A percentile compares a stretch with the other conserved stretches of the same genome.
Evolutionary conservation across 768 basidiomycete species (phyloP).

Genomic region (Mycena haematopus): DNA sequence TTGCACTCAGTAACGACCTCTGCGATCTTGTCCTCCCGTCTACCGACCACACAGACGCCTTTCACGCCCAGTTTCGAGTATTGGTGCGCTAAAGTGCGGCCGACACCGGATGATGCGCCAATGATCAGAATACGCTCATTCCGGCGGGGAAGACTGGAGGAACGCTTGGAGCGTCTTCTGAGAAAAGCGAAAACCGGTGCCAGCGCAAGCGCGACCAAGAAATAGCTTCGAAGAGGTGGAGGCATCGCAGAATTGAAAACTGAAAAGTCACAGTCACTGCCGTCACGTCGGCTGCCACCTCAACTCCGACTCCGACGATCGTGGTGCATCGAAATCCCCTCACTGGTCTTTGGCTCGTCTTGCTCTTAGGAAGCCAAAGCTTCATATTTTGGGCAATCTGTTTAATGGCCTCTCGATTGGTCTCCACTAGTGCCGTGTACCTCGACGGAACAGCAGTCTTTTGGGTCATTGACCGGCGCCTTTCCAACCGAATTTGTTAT

Average conservation of each 20-base stretch:
- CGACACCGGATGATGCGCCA: constrained; percentile 87
- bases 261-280: not conserved
- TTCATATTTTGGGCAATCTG: too few relatives aligned
- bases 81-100: constrained; percentile 67
- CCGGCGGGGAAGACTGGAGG: constrained; percentile 43
- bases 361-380: too few relatives aligned
- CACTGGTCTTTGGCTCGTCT: too few relatives aligned
- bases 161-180: constrained; percentile 34
- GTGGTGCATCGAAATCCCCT: too few relatives aligned
- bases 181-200: constrained; percentile 6
- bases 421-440: too few relatives aligned
- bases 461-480: too few relatives aligned
- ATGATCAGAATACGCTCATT: constrained; percentile 80
- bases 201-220: constrained; percentile 18
- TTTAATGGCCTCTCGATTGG: too few relatives aligned
- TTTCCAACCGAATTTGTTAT: too few relatives aligned
- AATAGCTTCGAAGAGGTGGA: not conserved
- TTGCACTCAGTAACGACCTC: constrained; percentile 69
- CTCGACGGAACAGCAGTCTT: too few relatives aligned
- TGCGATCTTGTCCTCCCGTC: constrained; percentile 60
- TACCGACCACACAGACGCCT: constrained; percentile 73
- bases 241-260: not conserved
- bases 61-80: constrained; percentile 79
- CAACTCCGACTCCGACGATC: too few relatives aligned
- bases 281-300: not conserved